Base-by-base conservation (phyloP, 495 filamentous ascomycete species). In the Chaetomium cochliodes region DNA sequence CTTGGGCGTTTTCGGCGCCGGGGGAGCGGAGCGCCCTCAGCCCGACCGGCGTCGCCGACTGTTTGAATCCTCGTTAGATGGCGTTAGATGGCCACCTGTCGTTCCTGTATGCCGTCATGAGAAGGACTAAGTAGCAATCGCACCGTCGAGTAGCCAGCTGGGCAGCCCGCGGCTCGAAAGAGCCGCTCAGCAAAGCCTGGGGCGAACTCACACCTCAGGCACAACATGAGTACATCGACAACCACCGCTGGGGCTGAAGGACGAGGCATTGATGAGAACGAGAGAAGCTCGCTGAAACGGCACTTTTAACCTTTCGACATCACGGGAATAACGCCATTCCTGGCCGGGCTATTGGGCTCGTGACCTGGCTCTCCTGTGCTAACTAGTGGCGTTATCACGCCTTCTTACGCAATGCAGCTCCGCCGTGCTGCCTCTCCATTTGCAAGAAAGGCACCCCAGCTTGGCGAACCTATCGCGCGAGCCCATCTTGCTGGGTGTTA, bases 341-440 rank as follows among this genome's bases (percentile, higher is more conserved):
- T 56, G 37, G 41, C 25, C 22, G 23, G 58, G 58, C 11, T 22
- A 62, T 52, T 53, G 15, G 28, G 26, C 68, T 69, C 69, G 68
- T 57, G 68, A 50, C 59, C 49, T 0, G 50, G 47, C 59, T 60
- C 39, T 20, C 57, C 42, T 63, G 54, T 60, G 28, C 50, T 30
- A 30, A 30, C 28, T 28, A 58, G 65, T 70, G 70, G 70, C 68
- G 70, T 53, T 33, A 71, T 62, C 60, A 71, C 71, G 68, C 62
- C 66, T 67, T 70, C 49, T 67, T 25, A 64, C 66, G 66, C 68
- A 63, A 68, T 67, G 66, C 62, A 67, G 42, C 42, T 61, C 62
- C 60, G 61, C 56, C 46, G 56, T 25, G 20, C 25, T 51, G 22
- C 51, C 52, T 22, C n/a, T 26, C 47, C 41, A 25, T 20, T 44